Conservation (phyloP, 23 red algal species). For the Gracilaria caudata region DNA sequence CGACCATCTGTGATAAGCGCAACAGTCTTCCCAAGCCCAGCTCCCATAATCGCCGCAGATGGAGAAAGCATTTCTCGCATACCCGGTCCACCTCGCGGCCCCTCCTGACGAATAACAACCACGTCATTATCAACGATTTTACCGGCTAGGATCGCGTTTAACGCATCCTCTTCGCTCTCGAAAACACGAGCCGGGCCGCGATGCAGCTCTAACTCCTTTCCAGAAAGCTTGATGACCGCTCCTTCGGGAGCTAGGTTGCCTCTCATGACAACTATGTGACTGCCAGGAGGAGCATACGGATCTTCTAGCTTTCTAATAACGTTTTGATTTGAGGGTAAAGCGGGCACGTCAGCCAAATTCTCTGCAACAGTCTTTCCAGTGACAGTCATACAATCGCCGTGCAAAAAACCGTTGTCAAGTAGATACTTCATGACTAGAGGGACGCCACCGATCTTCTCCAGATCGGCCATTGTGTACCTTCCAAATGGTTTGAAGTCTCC, state of each 20-base stretch:
- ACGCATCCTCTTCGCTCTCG: constrained; percentile 91
- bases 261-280: constrained; percentile 92
- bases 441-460: constrained; percentile 94
- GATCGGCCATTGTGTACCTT: constrained; percentile 97
- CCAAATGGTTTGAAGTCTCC: constrained; percentile 98
- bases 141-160: constrained; percentile 94
- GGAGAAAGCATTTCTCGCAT: constrained; percentile 99
- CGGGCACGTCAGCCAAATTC: constrained; percentile 77
- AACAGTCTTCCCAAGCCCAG: constrained; percentile 92
- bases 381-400: constrained; percentile 97
- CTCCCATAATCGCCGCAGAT: constrained; percentile 94
- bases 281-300: constrained; percentile 87
- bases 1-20: constrained; percentile 98
- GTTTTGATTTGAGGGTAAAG: constrained; percentile 63
- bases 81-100: constrained; percentile 93
- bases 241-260: constrained; percentile 98
- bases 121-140: constrained; percentile 92
- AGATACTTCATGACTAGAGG: constrained; percentile 99
- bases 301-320: constrained; percentile 73
- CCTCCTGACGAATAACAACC: constrained; percentile 97
- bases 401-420: constrained; percentile 77
- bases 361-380: constrained; percentile 96
- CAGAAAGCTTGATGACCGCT: constrained; percentile 95
- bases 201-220: constrained; percentile 89
- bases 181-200: constrained; percentile 92